Conservation (phyloP, 2,329 filamentous ascomycete genomes). For the Aspergillus jensenii region DNA sequence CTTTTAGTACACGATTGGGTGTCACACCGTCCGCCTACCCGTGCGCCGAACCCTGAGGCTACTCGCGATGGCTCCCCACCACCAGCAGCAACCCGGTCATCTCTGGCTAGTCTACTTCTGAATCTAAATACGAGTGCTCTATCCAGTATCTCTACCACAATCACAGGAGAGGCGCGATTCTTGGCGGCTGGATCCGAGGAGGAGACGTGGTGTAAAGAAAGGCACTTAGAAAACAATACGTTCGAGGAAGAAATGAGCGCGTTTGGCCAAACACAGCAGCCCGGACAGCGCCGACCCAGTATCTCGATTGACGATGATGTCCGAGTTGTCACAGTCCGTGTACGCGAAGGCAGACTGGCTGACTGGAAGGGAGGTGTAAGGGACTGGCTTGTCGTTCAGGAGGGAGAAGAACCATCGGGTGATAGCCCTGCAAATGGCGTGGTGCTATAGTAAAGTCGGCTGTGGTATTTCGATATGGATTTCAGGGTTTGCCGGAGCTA, state of each 20-base stretch:
- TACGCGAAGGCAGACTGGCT: constrained; percentile 81
- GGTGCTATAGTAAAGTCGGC: not conserved
- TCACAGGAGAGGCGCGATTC: constrained; percentile 81
- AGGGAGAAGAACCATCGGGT: constrained; percentile 25
- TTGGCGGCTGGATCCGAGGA: constrained; percentile 73
- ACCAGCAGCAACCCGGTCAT: constrained; percentile 64
- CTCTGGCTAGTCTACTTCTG: constrained; percentile 77
- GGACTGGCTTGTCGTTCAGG: constrained; percentile 62
- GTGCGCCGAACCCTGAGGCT: constrained; percentile 54
- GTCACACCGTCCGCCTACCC: constrained; percentile 82
- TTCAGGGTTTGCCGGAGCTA: not conserved
- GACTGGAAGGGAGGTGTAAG: constrained; percentile 94
- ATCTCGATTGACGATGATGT: constrained; percentile 76
- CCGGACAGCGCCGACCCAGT: constrained; percentile 43
- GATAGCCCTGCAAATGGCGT: constrained; percentile 31
- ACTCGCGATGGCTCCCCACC: constrained; percentile 61
- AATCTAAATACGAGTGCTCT: constrained; percentile 89
- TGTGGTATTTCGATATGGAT: not conserved
- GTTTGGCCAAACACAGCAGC: constrained; percentile 39
- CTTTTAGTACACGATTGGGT: constrained; percentile 99
- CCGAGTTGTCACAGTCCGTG: constrained; percentile 79
- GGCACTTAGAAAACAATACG: constrained; percentile 89
- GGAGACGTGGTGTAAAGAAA: constrained; percentile 77
- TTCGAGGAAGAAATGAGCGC: constrained; percentile 61
- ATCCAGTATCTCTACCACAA: constrained; percentile 86